Evolutionary conservation across 2,329 filamentous ascomycete genomes (phyloP).

Genomic region (Colletotrichum sp.): DNA sequence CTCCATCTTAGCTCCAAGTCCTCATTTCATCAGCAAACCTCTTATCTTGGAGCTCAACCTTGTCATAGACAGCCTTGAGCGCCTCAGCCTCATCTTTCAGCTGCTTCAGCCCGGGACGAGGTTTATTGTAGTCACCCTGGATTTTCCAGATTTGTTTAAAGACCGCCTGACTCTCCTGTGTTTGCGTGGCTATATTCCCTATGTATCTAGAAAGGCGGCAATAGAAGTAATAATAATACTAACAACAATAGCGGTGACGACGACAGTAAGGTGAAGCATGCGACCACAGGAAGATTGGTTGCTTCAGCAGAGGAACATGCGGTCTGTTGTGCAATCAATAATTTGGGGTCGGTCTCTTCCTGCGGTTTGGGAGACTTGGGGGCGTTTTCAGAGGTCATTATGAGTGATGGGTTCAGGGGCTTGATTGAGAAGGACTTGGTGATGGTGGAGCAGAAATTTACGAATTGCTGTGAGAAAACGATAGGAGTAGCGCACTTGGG

Average conservation of each 20-base stretch:
- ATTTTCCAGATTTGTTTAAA: rapidly evolving
- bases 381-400: rapidly evolving
- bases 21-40: background rate
- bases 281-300: rapidly evolving
- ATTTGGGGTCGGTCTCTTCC: rapidly evolving
- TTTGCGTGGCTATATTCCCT: rapidly evolving
- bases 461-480: background rate
- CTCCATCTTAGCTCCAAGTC: background rate
- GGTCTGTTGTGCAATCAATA: too few relatives aligned
- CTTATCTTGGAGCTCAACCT: background rate
- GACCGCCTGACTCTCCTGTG: rapidly evolving
- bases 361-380: rapidly evolving
- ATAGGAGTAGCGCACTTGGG: background rate
- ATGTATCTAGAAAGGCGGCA: rapidly evolving
- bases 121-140: rapidly evolving
- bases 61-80: background rate
- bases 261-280: background rate
- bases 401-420: rapidly evolving
- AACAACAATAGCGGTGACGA: rapidly evolving
- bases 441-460: rapidly evolving
- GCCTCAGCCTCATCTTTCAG: background rate
- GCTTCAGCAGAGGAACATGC: too few relatives aligned
- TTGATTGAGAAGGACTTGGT: background rate
- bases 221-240: rapidly evolving
- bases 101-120: background rate